Evolutionary conservation across 2,329 filamentous ascomycete species (phyloP), one percentile per base, ranked within the genome.

Genomic region (Arthrobotrys iridis): DNA sequence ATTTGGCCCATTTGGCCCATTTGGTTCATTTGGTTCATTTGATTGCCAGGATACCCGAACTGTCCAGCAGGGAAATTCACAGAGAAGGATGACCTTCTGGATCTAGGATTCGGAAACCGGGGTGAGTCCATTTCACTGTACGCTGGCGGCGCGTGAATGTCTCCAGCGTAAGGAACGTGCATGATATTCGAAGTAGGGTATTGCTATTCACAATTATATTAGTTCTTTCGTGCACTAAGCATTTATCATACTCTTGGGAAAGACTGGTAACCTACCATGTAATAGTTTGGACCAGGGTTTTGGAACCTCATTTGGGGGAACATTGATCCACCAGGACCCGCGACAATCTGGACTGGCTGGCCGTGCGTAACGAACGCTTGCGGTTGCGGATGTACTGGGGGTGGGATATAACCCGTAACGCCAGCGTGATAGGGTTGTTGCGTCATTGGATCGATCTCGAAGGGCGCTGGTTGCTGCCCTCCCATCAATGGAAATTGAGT

Each of bases 91-190:
- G 52, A 43, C 18, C 52, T 70, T 37, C 65, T 58, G 11, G 65
- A 62, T n/a, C 65, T 60, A 15, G 30, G 43, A 10, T 26, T 30
- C n/a, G 6, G 43, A 35, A 52, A 70, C n/a, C 65, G 55, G 3
- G 65, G 24, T 3, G 52, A n/a, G 24, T 71, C 66, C 35, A 63
- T 57, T 13, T 71, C 66, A n/a, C 46, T 24, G 24, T 71, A 71
- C 1, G 66, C 58, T n/a, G 57, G 66, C 46, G 66, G 66, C 24
- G 64, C 33, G 15, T 68, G 52, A 5, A 71, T 7, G 41, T 71
- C 66, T 5, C 66, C 66, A 3, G 66, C 46, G 18, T 48, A 63
- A 10, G 45, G 57, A 24, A 35, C n/a, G 18, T 63, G 45, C 24
- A 63, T 26, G 5, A 70, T 24, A 55, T 52, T 62, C 6, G 65